Evolutionary conservation across 2,329 filamentous ascomycete genomes (phyloP).

Genomic region (Clarireedia hainanense): DNA sequence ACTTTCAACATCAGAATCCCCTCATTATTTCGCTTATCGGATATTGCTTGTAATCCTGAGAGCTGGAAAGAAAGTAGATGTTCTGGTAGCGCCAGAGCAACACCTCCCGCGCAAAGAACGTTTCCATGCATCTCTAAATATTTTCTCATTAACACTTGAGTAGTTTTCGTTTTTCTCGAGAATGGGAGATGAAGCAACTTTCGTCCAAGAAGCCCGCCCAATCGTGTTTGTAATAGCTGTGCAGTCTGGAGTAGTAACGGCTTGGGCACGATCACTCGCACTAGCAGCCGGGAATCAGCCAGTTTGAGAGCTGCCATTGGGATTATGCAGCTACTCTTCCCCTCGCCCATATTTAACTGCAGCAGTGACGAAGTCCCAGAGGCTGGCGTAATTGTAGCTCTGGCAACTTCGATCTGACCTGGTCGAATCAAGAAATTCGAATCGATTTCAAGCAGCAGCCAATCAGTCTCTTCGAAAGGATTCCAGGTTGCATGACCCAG

Average conservation of each 20-base stretch:
- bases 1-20: conserved; percentile 36
- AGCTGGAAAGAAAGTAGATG: conserved; percentile 47
- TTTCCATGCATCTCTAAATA: conserved; percentile 34
- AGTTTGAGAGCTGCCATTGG: conserved; percentile 42
- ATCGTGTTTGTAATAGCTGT: conserved; percentile 35
- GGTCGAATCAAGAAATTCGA: conserved; percentile 52
- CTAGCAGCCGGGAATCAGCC: conserved; percentile 35
- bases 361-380: conserved; percentile 49
- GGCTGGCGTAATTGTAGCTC: conserved; percentile 48
- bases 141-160: conserved; percentile 22
- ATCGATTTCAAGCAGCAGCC: conserved; percentile 61
- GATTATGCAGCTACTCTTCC: conserved; percentile 51
- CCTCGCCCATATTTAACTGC: conserved; percentile 62
- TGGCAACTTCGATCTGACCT: conserved; percentile 54
- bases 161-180: conserved; percentile 35
- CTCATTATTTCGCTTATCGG: conserved; percentile 31
- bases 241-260: conserved; percentile 39
- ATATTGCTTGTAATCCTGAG: conserved; percentile 40
- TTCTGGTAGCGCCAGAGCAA: conserved; percentile 44
- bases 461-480: conserved; percentile 43
- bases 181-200: conserved; percentile 39
- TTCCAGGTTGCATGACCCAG: conserved; percentile 32
- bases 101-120: conserved; percentile 30
- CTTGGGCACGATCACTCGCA: conserved; percentile 38
- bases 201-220: conserved; percentile 37